Base-by-base conservation (phyloP, 345 rosid genomes). In the Populus davidiana region DNA sequence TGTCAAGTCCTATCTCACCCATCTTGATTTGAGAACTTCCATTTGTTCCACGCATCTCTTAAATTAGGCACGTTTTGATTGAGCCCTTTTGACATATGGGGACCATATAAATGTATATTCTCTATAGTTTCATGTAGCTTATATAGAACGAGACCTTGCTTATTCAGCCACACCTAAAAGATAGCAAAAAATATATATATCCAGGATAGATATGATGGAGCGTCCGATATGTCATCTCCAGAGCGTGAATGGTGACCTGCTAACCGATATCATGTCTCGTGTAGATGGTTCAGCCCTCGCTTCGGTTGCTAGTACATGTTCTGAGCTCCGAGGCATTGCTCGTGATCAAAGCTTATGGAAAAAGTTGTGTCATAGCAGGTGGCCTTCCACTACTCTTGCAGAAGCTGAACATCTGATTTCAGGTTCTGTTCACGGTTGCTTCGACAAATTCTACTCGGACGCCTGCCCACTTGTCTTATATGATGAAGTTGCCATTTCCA, bases 321-420 rank as follows among this genome's bases (percentile, higher is more conserved):
- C 79, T 18, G 44, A 80, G 35, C 66, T 81, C 69, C 81, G 75
- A 10, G 67, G 29, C 44, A 29, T 79, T 6, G 83, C 84, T 75
- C 72, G 35, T 21, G 83, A 80, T 35, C 85, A 44, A 6, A 49
- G 36, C 3, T 71, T 81, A 8, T 81, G 86, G 87, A 73, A 69
- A 36, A 69, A 38, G 8, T 31, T 77, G 12, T 84, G 86, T 68
- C 78, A 76, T 52, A 79, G 83, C 50, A 76, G 80, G 11, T 85
- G 89, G 87, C 89, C 90, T 65, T 89, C 86, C 20, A 80, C 86
- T 7, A 44, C 78, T 7, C 75, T 77, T 20, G 35, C 76, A 9
- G 82, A 76, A 71, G 77, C 78, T 6, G 59, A 70, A n/a, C 70
- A 52, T 0, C 78, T 64, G 0, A 16, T 79, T 59, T 38, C 78